Base-by-base conservation (phyloP, 352 stramenopile genomes). In the Globisporangium apiculatum region DNA sequence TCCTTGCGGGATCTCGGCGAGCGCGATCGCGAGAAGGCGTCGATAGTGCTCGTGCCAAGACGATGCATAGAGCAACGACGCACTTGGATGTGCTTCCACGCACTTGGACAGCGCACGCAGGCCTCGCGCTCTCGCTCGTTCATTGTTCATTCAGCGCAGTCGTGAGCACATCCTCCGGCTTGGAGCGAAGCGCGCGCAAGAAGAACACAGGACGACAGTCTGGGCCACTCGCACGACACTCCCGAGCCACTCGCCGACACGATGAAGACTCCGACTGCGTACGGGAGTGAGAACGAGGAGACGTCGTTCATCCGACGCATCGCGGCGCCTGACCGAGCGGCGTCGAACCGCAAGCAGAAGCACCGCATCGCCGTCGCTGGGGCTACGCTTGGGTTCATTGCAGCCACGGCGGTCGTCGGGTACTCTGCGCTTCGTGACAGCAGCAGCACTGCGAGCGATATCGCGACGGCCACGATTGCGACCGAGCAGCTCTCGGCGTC, bases 241-340 rank as follows among this genome's bases (percentile, higher is more conserved):
- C 15, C 12, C 38, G 11, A 42, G 36, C 7, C 17, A 46, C 24
- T 31, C 24, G 24, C 24, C 24, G 24, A 4, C 53, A 70, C 53
- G 42, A 85, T 87, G 74, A 85, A 87, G 69, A 70, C 64, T 57
- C 68, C 73, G 18, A 73, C 57, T 35, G 61, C 65, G 49, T 87
- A 87, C 66, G 74, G 74, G 47, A 82, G 66, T 43, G 67, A 82
- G 50, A 86, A 83, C 64, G 76, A 86, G 60, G 73, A 86, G 36
- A 73, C 65, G 40, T 69, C 61, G 55, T 86, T 86, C 69, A 79
- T 83, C 61, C 71, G 73, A 31, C 75, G 75, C 51, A 73, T 83
- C 51, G 73, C 67, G 4, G 64, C 67, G 38, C 75, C 75, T 5
- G 71, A 86, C 46, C 72, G 66, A 5, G 61, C 51, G 12, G 51